phyloP scores from a whole-genome alignment of 2,329 filamentous ascomycete species.

The Fusarium algeriense region DNA sequence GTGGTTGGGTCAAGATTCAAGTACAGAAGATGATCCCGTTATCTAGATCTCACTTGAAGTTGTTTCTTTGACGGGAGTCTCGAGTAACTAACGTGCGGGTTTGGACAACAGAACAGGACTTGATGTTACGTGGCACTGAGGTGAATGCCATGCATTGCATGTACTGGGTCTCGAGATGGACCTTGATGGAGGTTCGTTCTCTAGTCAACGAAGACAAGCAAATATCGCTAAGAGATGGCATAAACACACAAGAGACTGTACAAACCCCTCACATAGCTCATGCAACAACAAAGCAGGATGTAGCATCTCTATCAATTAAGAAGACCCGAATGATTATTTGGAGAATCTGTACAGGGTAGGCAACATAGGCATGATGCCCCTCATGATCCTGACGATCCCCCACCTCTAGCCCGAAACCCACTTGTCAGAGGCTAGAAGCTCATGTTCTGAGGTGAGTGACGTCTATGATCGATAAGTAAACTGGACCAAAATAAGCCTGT shows the following conservation, averaged over 20 bases:
- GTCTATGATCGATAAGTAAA: constrained; percentile 23
- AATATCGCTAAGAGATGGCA: too few relatives aligned
- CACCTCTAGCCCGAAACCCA: constrained; percentile 27
- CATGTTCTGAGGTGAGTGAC: constrained; percentile 15
- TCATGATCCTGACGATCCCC: constrained; percentile 39
- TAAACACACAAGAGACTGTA: neutral
- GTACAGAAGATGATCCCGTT: neutral
- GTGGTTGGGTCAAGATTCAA: neutral
- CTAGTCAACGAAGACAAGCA: neutral
- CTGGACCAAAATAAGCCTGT: constrained; percentile 9
- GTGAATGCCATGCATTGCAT: neutral
- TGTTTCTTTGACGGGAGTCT: neutral
- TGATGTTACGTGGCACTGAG: neutral
- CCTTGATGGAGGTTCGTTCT: neutral
- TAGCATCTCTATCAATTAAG: neutral
- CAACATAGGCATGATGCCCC: constrained; percentile 12
- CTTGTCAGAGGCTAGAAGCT: constrained; percentile 2
- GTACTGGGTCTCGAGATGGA: neutral
- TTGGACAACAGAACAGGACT: neutral
- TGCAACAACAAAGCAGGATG: too few relatives aligned
- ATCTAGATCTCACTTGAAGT: neutral
- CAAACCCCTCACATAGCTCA: too few relatives aligned
- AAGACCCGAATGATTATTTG: neutral
- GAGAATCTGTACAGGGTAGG: constrained; percentile 23
- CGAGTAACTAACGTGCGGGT: neutral